Percentiles rank a stretch among this genome's conserved stretches.
Conservation (phyloP, 495 filamentous ascomycete species). For the Penicillium parvum region DNA sequence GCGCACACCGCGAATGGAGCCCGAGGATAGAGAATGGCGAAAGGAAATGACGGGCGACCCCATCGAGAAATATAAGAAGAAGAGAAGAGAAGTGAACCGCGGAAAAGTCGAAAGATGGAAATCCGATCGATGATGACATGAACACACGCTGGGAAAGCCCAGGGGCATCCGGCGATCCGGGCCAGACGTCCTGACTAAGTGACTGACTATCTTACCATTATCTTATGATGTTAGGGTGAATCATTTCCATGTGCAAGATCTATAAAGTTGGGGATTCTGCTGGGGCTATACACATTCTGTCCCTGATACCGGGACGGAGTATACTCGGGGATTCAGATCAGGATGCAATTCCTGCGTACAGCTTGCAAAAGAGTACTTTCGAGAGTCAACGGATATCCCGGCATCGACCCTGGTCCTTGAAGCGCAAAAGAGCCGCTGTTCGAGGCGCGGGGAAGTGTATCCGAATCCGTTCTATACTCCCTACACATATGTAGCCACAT, state of each 20-base stretch:
- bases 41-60: too few relatives aligned
- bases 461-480: too few relatives aligned
- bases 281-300: too few relatives aligned
- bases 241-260: background rate
- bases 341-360: too few relatives aligned
- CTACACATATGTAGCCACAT: too few relatives aligned
- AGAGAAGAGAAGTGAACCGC: background rate
- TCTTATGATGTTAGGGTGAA: background rate
- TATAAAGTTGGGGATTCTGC: too few relatives aligned
- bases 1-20: too few relatives aligned
- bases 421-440: background rate
- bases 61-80: too few relatives aligned
- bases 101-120: background rate
- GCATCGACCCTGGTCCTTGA: background rate
- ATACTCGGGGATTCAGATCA: too few relatives aligned
- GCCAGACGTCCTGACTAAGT: slow-evolving; percentile 4
- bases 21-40: too few relatives aligned
- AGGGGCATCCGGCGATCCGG: slow-evolving; percentile 30
- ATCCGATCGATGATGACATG: slow-evolving; percentile 29
- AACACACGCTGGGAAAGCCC: slow-evolving; percentile 14
- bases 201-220: background rate
- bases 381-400: background rate
- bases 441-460: too few relatives aligned
- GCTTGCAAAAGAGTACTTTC: background rate
- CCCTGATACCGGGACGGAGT: too few relatives aligned